A percentile compares a stretch with the other conserved stretches of the same genome.
These are phyloP conservation scores for Entelexis paramagnoliae DNA, from an alignment of 1,139 yeast species.

Conservation along the genomic window DNA sequence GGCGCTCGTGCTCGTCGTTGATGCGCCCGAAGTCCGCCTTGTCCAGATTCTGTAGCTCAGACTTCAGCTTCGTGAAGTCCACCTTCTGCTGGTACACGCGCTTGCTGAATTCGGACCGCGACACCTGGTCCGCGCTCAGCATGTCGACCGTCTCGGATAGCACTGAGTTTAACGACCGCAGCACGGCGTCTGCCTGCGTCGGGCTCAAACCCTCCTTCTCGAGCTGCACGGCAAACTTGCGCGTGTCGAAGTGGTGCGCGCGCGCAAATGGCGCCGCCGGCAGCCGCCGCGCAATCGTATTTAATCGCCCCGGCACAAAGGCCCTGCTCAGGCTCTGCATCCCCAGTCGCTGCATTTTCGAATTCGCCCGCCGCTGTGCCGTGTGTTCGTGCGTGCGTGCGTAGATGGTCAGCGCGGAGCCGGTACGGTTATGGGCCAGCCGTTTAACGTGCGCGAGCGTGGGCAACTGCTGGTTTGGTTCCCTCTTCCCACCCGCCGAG, in stretches of 20 bases:
- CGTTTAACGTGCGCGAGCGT: too few relatives aligned
- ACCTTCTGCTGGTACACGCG: constrained; percentile 92
- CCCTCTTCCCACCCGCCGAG: too few relatives aligned
- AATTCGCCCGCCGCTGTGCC: not conserved
- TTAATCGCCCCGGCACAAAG: not conserved
- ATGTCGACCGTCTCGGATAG: constrained; percentile 72
- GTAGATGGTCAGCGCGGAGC: too few relatives aligned
- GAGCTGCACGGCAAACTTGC: constrained; percentile 58
- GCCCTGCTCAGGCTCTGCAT: not conserved
- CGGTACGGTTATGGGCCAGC: too few relatives aligned
- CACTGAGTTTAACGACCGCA: constrained; percentile 62
- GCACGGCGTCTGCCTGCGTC: constrained; percentile 73
- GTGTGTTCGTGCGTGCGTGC: too few relatives aligned
- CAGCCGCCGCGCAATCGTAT: not conserved
- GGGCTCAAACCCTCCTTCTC: constrained; percentile 62
- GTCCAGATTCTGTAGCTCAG: constrained; percentile 82
- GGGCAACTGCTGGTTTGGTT: too few relatives aligned
- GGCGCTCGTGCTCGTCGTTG: constrained; percentile 77
- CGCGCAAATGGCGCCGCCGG: constrained; percentile 8
- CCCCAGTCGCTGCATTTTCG: not conserved
- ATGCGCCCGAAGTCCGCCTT: constrained; percentile 72
- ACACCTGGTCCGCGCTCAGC: constrained; percentile 64
- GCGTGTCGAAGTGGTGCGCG: constrained; percentile 55
- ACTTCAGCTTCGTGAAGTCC: constrained; percentile 86
- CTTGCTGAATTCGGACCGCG: constrained; percentile 69